Evolutionary conservation across 177 flowering plant species (phyloP), one percentile per base, ranked within the genome.

Genomic region (Tripterygium wilfordii): DNA sequence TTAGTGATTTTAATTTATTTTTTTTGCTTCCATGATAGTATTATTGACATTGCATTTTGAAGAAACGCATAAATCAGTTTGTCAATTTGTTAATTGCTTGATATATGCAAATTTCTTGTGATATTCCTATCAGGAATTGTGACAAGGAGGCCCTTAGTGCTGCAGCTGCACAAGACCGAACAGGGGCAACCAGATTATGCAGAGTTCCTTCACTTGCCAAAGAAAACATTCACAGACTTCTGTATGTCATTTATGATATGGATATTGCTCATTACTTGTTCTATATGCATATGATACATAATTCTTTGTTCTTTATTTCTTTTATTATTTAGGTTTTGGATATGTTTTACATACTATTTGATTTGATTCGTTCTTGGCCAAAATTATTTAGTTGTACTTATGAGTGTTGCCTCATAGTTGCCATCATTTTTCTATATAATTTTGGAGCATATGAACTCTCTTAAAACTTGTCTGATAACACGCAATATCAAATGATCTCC

Each of bases 131-230:
- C 48, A 76, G 85, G 85, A 10, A 79, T 76, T 54, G 82, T 76
- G 7, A 79, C 85, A 1, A 70, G 85, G 56, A 60, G 85, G 43
- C 85, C 85, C 8, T 57, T 79, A 54, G 80, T 79, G 9, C 53
- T 79, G 57, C 85, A 79, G 60, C 71, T 79, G 22, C 70, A 79
- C 41, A 68, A 72, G 60, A 61, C 50, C 40, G 78, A 74, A 2
- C 32, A 49, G 7, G 76, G 75, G 25, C 22, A 17, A 30, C 44
- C 57, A 35, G 82, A 77, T 5, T 79, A 79, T 63, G 82, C 80
- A 8, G 78, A 77, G 47, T 79, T 79, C 49, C 72, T 72, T 27
- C 85, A 79, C 45, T 10, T 60, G 42, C 67, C 70, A 1, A 59
- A 61, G 56, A 67, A 36, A 36, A 62, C 36, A 44, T 79, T 77